Evolutionary conservation across 495 filamentous ascomycete species (phyloP).

Genomic region (Annulohypoxylon maeteangense): DNA sequence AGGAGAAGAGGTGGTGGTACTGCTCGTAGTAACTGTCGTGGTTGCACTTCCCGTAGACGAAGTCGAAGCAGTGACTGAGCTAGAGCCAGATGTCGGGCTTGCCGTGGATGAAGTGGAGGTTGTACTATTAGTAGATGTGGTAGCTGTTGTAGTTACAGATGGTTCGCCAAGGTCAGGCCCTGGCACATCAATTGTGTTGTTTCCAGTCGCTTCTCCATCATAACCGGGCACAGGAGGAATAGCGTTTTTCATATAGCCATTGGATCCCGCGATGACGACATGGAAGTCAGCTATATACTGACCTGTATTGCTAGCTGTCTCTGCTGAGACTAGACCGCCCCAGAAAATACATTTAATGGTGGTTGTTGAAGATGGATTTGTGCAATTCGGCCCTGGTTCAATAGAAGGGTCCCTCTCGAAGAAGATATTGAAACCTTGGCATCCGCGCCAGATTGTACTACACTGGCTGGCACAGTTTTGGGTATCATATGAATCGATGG

Average conservation of each 20-base stretch:
- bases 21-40: slow-evolving; percentile 7
- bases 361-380: slow-evolving; percentile 58
- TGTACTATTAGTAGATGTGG: background rate
- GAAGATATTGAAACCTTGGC: slow-evolving; percentile 58
- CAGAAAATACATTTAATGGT: slow-evolving; percentile 66
- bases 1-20: slow-evolving; percentile 4
- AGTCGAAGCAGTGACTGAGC: background rate
- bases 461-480: slow-evolving; percentile 52
- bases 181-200: slow-evolving; percentile 57
- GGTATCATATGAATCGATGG: slow-evolving; percentile 55
- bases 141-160: background rate
- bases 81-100: background rate
- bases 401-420: slow-evolving; percentile 60
- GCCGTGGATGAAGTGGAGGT: slow-evolving; percentile 21
- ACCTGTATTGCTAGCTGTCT: slow-evolving; percentile 52
- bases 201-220: slow-evolving; percentile 47
- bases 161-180: background rate
- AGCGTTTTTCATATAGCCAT: slow-evolving; percentile 51
- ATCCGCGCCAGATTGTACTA: slow-evolving; percentile 34
- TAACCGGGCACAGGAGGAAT: slow-evolving; percentile 46
- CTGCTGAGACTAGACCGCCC: slow-evolving; percentile 49
- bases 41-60: background rate
- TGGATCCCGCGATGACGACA: slow-evolving; percentile 58
- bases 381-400: slow-evolving; percentile 49
- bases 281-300: slow-evolving; percentile 54